Evolutionary conservation across 495 filamentous ascomycete genomes (phyloP).

Genomic region (Hypoxylon intermedium): DNA sequence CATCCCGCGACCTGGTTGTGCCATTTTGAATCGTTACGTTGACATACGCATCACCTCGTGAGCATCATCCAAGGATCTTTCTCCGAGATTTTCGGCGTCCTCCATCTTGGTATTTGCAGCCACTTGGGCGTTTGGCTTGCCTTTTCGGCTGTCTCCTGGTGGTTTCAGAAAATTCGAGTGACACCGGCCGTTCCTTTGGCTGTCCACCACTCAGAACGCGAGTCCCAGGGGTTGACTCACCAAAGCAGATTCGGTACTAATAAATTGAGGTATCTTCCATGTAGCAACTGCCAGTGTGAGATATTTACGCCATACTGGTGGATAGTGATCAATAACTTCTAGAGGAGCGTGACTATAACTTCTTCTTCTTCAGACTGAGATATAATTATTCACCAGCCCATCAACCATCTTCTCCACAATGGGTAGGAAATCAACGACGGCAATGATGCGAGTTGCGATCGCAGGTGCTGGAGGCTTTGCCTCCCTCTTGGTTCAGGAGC

Average conservation of each 20-base stretch:
- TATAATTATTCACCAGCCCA: conserved; percentile 22
- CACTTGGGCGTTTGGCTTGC: conserved; percentile 24
- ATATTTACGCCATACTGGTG: conserved; percentile 29
- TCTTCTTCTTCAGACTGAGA: conserved; percentile 5
- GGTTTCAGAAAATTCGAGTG: conserved; percentile 38
- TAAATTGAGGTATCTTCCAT: conserved; percentile 31
- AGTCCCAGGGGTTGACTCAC: conserved; percentile 41
- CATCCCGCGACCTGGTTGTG: conserved; percentile 31
- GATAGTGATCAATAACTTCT: conserved; percentile 12
- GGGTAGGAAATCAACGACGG: conserved; percentile 43
- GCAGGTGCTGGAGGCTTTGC: conserved; percentile 75
- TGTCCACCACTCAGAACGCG: conserved; percentile 32
- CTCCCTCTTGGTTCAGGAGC: conserved; percentile 64
- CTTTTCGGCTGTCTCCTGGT: conserved; percentile 31
- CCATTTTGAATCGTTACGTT: conserved; percentile 27
- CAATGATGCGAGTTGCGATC: conserved; percentile 75
- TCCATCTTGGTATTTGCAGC: conserved; percentile 34
- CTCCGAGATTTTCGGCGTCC: conserved; percentile 34
- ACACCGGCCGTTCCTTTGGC: conserved; percentile 32
- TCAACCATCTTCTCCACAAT: conserved; percentile 40
- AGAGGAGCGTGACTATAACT: conserved; percentile 22
- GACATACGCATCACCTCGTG: conserved; percentile 25
- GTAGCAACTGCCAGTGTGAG: conserved; percentile 34
- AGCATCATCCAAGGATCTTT: conserved; percentile 24
- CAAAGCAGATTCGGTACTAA: conserved; percentile 30